Evolutionary conservation across 495 filamentous ascomycete species (phyloP), one percentile per base, ranked within the genome.

Genomic region (Lichenothelia convexa): DNA sequence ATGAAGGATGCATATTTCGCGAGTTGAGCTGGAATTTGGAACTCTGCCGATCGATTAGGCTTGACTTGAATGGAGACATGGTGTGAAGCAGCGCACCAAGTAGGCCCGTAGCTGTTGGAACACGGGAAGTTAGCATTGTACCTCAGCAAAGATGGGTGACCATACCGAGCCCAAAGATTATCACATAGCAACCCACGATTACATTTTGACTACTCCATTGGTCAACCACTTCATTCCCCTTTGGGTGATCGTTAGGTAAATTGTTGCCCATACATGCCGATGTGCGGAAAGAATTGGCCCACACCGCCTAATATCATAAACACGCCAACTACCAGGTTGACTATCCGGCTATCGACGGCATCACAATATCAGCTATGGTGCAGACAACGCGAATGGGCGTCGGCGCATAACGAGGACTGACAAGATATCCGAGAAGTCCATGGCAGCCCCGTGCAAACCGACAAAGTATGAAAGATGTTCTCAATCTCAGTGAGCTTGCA

Each of bases 1-100:
- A 95, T 74, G 72, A 99, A 99, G 18, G 79, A 85, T 13, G 86
- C 89, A 67, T 95, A 94, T 54, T 80, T 73, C 40, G 83, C 77
- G 24, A 92, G 66, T 54, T 93, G 85, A 22, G 85, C 81, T 3
- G 91, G 91, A 45, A 93, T 84, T 59, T 92, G 86, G 60, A 93
- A 89, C 60, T 99, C 89, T 61, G 38, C 38, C 30, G 6, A 20
- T 22, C 12, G n/a, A 3, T 21, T 18, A 19, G 13, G 5, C 5
- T 2, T 16, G 22, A 9, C 12, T 1, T 1, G 4, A 1, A 18
- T 8, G 23, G 35, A 34, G 11, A 1, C 13, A 6, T 30, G 20
- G 17, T 32, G 35, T 11, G 18, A 1, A 23, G 21, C 13, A 30
- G 22, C 52, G 23, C 35, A 63, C 58, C 55, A 39, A 82, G 71